Evolutionary conservation across 2,329 filamentous ascomycete genomes (phyloP).

Genomic region (Dactylellina leptospora): DNA sequence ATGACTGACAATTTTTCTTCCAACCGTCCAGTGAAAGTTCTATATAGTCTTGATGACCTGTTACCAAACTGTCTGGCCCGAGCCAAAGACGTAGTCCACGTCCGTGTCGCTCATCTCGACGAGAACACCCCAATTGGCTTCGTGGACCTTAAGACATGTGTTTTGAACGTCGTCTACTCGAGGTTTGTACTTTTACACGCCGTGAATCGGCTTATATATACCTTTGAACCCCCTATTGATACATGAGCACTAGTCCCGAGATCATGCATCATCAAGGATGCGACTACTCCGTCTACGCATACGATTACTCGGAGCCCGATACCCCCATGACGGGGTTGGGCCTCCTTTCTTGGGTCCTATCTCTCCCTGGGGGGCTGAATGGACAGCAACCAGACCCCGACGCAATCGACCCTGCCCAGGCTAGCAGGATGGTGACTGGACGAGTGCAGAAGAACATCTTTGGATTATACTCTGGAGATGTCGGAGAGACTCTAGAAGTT

Average conservation of each 20-base stretch:
- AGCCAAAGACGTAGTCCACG: constrained; percentile 49
- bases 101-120: constrained; percentile 50
- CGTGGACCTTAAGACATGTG: constrained; percentile 52
- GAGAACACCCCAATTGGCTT: constrained; percentile 49
- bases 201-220: constrained; percentile 4
- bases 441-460: constrained; percentile 87
- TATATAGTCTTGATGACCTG: constrained; percentile 47
- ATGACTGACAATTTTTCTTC: constrained; percentile 9
- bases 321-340: constrained; percentile 93
- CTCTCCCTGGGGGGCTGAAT: constrained; percentile 63
- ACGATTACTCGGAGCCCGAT: constrained; percentile 95
- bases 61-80: constrained; percentile 50
- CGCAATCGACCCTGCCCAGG: constrained; percentile 55
- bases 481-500: constrained; percentile 90
- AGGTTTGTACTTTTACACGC: constrained; percentile 40
- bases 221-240: constrained; percentile 10
- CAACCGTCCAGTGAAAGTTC: constrained; percentile 42
- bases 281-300: constrained; percentile 97
- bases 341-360: constrained; percentile 85
- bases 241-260: constrained; percentile 75
- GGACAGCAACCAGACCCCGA: constrained; percentile 62
- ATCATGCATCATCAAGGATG: constrained; percentile 75
- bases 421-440: constrained; percentile 76
- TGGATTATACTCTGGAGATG: constrained; percentile 78
- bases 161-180: constrained; percentile 51